A percentile compares a stretch with the other conserved stretches of the same genome.
Evolutionary conservation across 2,329 filamentous ascomycete species (phyloP).

Genomic region (Scedosporium minutisporum): DNA sequence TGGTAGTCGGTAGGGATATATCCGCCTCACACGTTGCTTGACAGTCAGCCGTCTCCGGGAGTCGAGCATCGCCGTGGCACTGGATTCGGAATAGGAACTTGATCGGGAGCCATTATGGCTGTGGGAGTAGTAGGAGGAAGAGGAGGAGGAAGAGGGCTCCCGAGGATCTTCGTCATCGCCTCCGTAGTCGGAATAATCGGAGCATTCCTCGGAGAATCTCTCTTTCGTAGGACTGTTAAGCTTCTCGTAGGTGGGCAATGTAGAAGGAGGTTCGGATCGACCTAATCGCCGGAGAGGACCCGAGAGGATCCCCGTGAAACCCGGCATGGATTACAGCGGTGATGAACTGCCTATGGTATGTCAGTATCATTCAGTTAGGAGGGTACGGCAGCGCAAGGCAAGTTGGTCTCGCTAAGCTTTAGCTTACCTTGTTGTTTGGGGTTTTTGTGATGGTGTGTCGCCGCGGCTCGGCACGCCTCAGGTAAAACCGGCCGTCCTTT

Average conservation of each 20-base stretch:
- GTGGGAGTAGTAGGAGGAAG: slow-evolving; percentile 32
- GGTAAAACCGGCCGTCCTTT: no score
- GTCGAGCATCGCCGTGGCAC: slow-evolving; percentile 32
- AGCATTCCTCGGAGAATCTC: slow-evolving; percentile 40
- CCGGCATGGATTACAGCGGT: background rate
- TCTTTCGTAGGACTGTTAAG: slow-evolving; percentile 35
- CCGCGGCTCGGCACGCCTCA: no score
- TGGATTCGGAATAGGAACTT: slow-evolving; percentile 33
- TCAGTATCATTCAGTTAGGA: background rate
- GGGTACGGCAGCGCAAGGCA: background rate
- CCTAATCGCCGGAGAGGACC: slow-evolving; percentile 3
- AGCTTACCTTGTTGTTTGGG: background rate
- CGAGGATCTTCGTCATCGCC: slow-evolving; percentile 21
- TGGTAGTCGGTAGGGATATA: slow-evolving; percentile 53
- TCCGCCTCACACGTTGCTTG: slow-evolving; percentile 12
- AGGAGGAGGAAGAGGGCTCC: slow-evolving; percentile 10
- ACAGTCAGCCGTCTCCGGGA: slow-evolving; percentile 22
- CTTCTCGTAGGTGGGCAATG: slow-evolving; percentile 43
- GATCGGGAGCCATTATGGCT: slow-evolving; percentile 44
- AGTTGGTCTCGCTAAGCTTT: background rate
- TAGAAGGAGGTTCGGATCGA: slow-evolving; percentile 10
- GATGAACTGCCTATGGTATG: background rate
- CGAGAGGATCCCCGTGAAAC: background rate
- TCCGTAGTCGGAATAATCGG: slow-evolving; percentile 34
- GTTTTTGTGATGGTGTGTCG: background rate